phyloP scores from a whole-genome alignment of 108 stramenopile genomes.

The Nannochloropsis oceanica region DNA sequence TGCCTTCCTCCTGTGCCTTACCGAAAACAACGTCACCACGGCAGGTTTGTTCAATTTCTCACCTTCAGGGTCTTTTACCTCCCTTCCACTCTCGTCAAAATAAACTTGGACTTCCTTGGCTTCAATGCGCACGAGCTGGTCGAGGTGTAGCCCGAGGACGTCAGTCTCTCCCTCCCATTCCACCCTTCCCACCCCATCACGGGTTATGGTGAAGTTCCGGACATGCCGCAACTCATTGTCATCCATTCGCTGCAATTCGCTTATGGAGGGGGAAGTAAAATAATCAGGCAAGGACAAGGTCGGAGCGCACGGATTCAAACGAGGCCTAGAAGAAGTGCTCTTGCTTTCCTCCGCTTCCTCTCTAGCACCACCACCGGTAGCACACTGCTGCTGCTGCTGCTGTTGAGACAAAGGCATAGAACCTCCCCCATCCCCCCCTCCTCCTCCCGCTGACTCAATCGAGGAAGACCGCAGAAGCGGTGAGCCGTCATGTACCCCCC shows the following conservation, averaged over 20 bases:
- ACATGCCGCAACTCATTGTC: slow-evolving; percentile 3
- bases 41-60: slow-evolving; percentile 20
- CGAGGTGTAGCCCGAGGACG: slow-evolving; percentile 17
- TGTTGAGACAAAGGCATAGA: neutral
- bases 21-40: slow-evolving; percentile 9
- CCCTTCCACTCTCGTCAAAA: neutral
- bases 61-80: slow-evolving; percentile 4
- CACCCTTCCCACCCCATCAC: slow-evolving; percentile 10
- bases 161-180: slow-evolving; percentile 26
- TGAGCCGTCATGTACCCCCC: neutral
- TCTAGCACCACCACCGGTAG: neutral
- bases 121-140: slow-evolving; percentile 23
- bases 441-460: neutral
- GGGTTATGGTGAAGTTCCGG: slow-evolving; percentile 1
- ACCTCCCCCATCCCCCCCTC: neutral
- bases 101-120: slow-evolving; percentile 12
- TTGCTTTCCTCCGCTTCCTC: neutral
- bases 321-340: neutral
- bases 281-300: neutral
- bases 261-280: neutral
- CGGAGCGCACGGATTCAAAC: neutral
- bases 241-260: slow-evolving; percentile 3
- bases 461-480: neutral
- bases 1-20: slow-evolving; percentile 1
- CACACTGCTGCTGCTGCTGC: neutral